Evolutionary conservation across 2,329 filamentous ascomycete genomes (phyloP), one percentile per base, ranked within the genome.

Genomic region (Chaetomiaceae sp.): DNA sequence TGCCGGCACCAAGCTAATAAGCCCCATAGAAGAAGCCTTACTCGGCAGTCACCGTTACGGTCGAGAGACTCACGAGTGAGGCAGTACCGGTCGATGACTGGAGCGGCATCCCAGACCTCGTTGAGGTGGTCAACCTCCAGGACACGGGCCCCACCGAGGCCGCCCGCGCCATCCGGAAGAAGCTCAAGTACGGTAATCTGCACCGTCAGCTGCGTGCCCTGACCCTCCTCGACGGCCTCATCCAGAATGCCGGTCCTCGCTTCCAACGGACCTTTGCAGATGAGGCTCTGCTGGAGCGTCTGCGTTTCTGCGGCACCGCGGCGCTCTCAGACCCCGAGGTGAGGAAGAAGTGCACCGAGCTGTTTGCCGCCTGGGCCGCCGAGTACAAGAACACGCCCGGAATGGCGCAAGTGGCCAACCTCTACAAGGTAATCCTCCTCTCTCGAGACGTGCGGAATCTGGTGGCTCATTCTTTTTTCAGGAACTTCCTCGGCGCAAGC

Each of bases 181-280:
- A 97, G 75, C 81, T 99, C 78, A 99, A 99, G 73, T 97, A 99
- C 70, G 93, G 93, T 61, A 95, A 83, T 63, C 78, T 88, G n/a
- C 92, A 97, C 68, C 86, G 90, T 44, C 93, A 99, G 69, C 77
- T 97, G 30, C 83, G 93, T 53, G 87, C 93, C 31, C 79, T 99
- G 19, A 86, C 87, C 10, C 85, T 99, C 44, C 79, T 99, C 2
- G 93, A 99, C 66, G 91, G 88, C 37, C 77, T 99, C 34, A 93
- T 99, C 54, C 89, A 96, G 65, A 99, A 99, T 71, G 91, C 90
- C 2, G 92, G 92, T 1, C 77, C 86, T 12, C 82, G 86, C 12
- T 96, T 97, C 65, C 87, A 96, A 68, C 83, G 88, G 43, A 80
- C 81, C 14, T 96, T 97, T 66, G 87, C 85, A 9, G 92, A 99